Percentiles rank a stretch among this genome's conserved stretches.
Conservation (phyloP, 2,329 filamentous ascomycete species). For the Apiospora koreana region DNA sequence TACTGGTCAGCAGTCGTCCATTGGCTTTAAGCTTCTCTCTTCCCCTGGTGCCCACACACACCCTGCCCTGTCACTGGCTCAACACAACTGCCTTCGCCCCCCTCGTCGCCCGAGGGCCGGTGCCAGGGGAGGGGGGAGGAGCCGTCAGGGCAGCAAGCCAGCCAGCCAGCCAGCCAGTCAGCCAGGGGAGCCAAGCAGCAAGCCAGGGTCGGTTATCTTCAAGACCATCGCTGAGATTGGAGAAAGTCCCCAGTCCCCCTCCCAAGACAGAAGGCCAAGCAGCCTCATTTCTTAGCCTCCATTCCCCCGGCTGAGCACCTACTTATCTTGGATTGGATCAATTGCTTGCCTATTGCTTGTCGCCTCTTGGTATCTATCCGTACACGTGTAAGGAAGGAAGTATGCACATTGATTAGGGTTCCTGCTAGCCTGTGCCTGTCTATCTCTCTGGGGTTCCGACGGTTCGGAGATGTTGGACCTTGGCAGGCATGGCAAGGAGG, state of each 20-base stretch:
- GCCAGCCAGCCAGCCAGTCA: no score
- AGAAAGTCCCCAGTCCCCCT: no score
- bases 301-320: not conserved
- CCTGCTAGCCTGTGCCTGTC: not conserved
- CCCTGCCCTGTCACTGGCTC: not conserved
- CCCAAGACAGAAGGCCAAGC: not conserved
- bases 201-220: no score
- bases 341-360: not conserved
- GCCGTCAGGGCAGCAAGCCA: no score
- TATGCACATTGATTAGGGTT: no score
- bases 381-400: no score
- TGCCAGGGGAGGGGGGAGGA: not conserved
- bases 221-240: not conserved
- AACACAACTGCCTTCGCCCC: not conserved
- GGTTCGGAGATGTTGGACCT: not conserved
- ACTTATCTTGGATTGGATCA: not conserved
- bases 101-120: not conserved
- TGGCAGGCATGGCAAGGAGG: not conserved
- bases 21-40: slow-evolving; percentile 2
- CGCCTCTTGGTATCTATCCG: not conserved
- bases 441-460: not conserved
- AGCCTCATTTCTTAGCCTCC: slow-evolving; percentile 2
- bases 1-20: not conserved
- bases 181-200: no score
- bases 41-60: not conserved